Base-by-base conservation (phyloP, 2,329 filamentous ascomycete genomes). In the Arthroderma uncinatum region DNA sequence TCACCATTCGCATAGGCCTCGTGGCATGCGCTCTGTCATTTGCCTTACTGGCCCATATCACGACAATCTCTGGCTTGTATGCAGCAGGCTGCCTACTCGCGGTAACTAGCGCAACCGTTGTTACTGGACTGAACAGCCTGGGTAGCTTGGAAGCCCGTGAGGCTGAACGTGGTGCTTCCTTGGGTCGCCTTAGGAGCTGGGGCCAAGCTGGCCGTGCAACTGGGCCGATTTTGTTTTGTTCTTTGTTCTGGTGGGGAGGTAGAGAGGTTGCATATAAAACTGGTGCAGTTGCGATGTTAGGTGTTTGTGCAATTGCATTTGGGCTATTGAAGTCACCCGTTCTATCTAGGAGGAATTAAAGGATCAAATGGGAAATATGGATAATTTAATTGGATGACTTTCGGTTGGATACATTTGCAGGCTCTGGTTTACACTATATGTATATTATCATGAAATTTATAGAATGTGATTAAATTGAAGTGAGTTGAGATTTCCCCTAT, bases 171-270 rank as follows among this genome's bases (percentile, higher is more conserved):
- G 93, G 93, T 2, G 84, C 84, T 50, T 94, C 95, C 67, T 75
- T 98, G 54, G 93, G 93, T 2, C 85, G 88, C 58, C 79, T 97
- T 64, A 79, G 93, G 28, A 83, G 81, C 63, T 84, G 81, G 70
- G 92, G 93, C 4, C 93, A 98, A 76, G 80, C 91, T 2, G 93
- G 93, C 2, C 81, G 93, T 34, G 89, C 91, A 0, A 71, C 95
- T 9, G 93, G 93, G 0, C 93, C 93, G 0, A 71, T 98, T 3
- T 74, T 95, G 36, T 98, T 98, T 69, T 97, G 93, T 61, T 89
- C 89, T 53, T 77, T 98, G 57, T 98, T 98, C 74, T 98, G 93
- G 93, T 98, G 93, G 93, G 91, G 89, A 5, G 93, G 93, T 0
- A 79, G 93, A 50, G 86, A 94, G 67, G 79, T 84, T 9, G 93